Base-by-base conservation (phyloP, 805 yeast genomes). In the Candida cerambycidarum region DNA sequence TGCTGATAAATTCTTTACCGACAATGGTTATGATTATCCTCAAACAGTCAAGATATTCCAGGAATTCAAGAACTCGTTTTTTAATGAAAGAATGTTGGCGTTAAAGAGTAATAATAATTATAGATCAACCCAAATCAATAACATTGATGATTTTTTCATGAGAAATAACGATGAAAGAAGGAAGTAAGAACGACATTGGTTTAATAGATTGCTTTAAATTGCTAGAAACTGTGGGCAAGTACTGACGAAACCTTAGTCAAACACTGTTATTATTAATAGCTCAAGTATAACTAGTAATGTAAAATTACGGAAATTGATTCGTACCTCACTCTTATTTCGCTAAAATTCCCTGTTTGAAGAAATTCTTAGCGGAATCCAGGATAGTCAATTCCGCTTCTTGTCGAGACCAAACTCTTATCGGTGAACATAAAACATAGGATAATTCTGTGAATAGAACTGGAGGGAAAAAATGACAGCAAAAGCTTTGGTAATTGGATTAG, bases 1-100 rank as follows among this genome's bases (percentile, higher is more conserved):
- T 51, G 76, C 73, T 5, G 75, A 68, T 52, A 51, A 62, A 34
- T 71, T 69, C 44, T 70, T 71, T 57, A 62, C 56, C 44, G 67
- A 65, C 32, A 62, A 66, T 50, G 67, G 61, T 42, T 65, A 58
- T 45, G 72, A 67, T 36, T 71, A 67, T 42, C 76, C 76, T 3
- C 73, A 69, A 46, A 68, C 75, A 12, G 52, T 65, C 32, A 67
- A 69, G 51, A 55, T 66, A 10, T 71, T 69, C 52, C 74, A 68
- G 45, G 73, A 70, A 44, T 69, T 71, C 53, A 70, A 70, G 50
- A 58, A 53, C 36, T 60, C 74, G 15, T 70, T 71, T 43, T 57
- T 61, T 40, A 67, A 67, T 41, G 76, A 71, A 52, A 47, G 74
- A 43, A 63, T 69, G 28, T 60, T 65, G n/a, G 64, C 59, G 41